phyloP scores from a whole-genome alignment of 768 basidiomycete species.

The Mrakia blollopis region DNA sequence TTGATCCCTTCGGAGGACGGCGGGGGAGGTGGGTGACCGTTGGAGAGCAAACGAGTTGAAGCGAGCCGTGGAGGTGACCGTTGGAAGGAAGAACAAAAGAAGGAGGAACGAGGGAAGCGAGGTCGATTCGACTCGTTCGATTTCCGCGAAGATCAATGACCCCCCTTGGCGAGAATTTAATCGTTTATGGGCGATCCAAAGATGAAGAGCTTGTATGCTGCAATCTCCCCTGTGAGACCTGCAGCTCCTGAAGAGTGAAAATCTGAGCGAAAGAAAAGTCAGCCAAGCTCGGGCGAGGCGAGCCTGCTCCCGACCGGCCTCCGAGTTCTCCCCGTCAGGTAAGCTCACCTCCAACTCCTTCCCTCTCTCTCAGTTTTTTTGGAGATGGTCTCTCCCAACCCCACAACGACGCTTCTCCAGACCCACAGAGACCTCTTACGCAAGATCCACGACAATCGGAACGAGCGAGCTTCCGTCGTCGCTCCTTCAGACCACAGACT shows the following conservation, averaged over 20 bases:
- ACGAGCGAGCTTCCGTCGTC: background rate
- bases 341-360: background rate
- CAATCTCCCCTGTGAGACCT: background rate
- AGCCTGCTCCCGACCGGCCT: too few relatives aligned
- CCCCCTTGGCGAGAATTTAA: too few relatives aligned
- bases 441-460: background rate
- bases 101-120: background rate
- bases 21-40: background rate
- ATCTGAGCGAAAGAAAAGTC: too few relatives aligned
- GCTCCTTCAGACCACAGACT: background rate
- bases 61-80: background rate
- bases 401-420: background rate
- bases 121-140: too few relatives aligned
- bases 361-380: background rate
- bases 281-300: background rate
- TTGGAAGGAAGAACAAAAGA: background rate
- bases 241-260: too few relatives aligned
- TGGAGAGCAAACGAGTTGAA: background rate
- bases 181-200: too few relatives aligned
- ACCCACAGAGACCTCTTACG: background rate
- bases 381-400: background rate
- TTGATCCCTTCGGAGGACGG: background rate
- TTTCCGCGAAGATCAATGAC: too few relatives aligned
- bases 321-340: background rate
- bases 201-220: too few relatives aligned